Evolutionary conservation across 73 alveolate genomes (phyloP).

Genomic region (Paramecium tetraurelia): DNA sequence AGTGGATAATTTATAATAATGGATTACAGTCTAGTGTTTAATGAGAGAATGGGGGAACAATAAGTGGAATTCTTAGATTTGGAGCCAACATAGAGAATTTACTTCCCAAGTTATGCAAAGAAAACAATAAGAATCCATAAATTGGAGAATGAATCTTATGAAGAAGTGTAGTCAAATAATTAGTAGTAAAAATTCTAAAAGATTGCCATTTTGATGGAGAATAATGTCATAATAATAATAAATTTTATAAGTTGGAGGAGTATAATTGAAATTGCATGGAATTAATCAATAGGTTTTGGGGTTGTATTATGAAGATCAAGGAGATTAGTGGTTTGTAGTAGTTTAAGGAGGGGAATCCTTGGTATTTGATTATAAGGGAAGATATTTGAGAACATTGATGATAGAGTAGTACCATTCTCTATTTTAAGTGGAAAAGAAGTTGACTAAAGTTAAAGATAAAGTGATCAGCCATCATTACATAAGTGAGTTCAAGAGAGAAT

Average conservation of each 20-base stretch:
- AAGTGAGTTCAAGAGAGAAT: neutral
- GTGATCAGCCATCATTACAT: neutral
- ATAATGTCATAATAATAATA: neutral
- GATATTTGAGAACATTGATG: neutral
- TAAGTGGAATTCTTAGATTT: neutral
- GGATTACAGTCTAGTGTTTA: neutral
- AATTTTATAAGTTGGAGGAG: neutral
- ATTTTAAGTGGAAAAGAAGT: constrained; percentile 13
- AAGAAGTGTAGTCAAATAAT: neutral
- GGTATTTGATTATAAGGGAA: neutral
- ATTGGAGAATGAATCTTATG: constrained; percentile 14
- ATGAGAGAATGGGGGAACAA: neutral
- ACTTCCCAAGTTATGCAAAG: neutral
- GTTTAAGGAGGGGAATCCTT: neutral
- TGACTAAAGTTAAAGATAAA: neutral
- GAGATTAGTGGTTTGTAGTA: constrained; percentile 24
- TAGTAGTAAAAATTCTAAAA: neutral
- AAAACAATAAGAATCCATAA: neutral
- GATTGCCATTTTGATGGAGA: neutral
- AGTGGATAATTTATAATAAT: neutral
- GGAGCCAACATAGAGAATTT: neutral
- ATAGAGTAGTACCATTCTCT: constrained; percentile 15
- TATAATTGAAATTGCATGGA: constrained; percentile 13
- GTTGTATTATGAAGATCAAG: neutral
- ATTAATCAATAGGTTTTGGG: neutral